Evolutionary conservation across 345 rosid genomes (phyloP), one percentile per base, ranked within the genome.

Genomic region (Melastoma malabathricum): DNA sequence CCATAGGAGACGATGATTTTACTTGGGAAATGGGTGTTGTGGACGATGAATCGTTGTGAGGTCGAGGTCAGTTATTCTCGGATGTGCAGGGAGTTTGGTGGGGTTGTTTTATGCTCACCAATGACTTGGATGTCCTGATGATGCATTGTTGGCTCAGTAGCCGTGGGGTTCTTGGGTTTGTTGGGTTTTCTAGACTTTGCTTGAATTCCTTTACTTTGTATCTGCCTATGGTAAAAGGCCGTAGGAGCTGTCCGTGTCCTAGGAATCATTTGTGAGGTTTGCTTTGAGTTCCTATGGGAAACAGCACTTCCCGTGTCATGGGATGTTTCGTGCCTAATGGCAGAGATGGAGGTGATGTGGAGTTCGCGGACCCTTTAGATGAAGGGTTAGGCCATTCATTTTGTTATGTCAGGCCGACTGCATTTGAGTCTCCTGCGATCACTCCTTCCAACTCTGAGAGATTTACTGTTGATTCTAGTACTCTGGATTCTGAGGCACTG

Each of bases 361-460:
- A 81, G 66, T 83, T 81, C 71, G 58, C 80, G 9, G 93, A 86
- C 74, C 88, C 93, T 38, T 52, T 86, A 51, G 95, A 89, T 58
- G 97, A 89, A 71, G 97, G 97, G 38, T 73, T 89, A 61, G 97
- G 97, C 51, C 97, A 89, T 72, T 89, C 97, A n/a, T 89, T 89
- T 50, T 89, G 97, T 60, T 89, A 86, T 60, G 84, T 89, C 39
- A 78, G 97, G 77, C 97, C 93, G 15, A 64, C 75, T 1, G 70
- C 75, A 64, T 89, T 81, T 22, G 95, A 85, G 56, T 85, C 97
- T 50, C 97, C 95, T 13, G 88, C 81, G 54, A 89, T 85, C 47
- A 85, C 97, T 46, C 97, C 97, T 0, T 83, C 75, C 10, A 89
- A 83, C 64, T 89, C 97, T 1, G 95, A 85, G 81, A 86, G 97